Evolutionary conservation across 2,329 filamentous ascomycete species (phyloP), one percentile per base, ranked within the genome.

Genomic region (Metarhizium brunneum): DNA sequence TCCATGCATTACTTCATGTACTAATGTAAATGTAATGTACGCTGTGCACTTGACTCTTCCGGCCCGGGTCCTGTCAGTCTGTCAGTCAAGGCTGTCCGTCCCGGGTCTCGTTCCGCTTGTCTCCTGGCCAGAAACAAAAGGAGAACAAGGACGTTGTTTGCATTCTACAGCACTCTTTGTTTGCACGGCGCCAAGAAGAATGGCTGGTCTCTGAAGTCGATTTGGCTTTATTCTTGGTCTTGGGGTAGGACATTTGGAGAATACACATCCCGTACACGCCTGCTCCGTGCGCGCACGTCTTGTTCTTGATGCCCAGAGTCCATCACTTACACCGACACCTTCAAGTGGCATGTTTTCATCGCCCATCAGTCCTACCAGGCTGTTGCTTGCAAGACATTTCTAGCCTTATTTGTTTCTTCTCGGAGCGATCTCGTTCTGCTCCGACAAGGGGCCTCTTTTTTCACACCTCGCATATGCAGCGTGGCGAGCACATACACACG

Each of bases 41-140:
- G 25, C 25, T 25, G 25, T 25, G 25, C 25, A 25, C 25, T 25
- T 25, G 67, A 63, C 64, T 60, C 60, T 67, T 68, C 61, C 58
- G 63, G 63, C 47, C 64, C 65, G 60, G 61, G 29, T 60, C 62
- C 60, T 58, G 60, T 60, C 55, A 56, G 52, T 60, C 61, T 61
- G 58, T 58, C 62, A 66, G 25, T 25, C 25, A 25, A 7, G 20
- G 43, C 43, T 25, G 18, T 29, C 43, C 18, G 43, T 20, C 20
- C n/a, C 43, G 43, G n/a, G 13, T 47, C 35, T 13, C 8, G 7
- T 25, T 47, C 43, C 25, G 35, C 20, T 47, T 13, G n/a, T n/a
- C 6, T 20, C 18, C 43, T 47, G 8, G n/a, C 43, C 43, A 47
- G n/a, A 13, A 36, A 13, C 35, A 8, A 8, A 45, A 48, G 13